These are phyloP conservation scores for Alisma plantagoaquatica DNA, from an alignment of 106 monocot genomes.

Conservation along the genomic window DNA sequence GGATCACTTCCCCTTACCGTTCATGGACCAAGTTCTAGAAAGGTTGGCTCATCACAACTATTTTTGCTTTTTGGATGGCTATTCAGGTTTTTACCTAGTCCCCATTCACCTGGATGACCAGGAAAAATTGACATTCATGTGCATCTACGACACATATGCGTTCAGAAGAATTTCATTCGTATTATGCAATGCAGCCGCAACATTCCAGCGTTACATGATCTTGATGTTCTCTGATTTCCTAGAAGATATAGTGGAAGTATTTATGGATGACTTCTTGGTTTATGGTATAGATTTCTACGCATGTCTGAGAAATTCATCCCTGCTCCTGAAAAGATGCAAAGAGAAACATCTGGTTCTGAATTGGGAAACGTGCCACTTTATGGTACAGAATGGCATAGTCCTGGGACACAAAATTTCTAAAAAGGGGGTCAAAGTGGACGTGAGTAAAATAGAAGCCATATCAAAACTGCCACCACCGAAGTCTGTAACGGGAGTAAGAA, in stretches of 20 bases:
- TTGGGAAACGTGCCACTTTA: not conserved
- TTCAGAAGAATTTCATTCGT: not conserved
- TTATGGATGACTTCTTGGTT: not conserved
- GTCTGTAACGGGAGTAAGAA: not conserved
- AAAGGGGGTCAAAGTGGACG: not conserved
- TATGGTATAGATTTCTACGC: not conserved
- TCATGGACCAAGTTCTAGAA: conserved; percentile 1
- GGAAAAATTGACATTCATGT: not conserved
- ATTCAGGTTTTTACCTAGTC: not conserved
- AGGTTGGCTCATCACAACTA: not conserved
- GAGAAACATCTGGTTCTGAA: not conserved
- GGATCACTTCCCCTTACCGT: conserved; percentile 3
- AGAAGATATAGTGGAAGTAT: not conserved
- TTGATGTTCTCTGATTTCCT: not conserved
- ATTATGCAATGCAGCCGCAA: conserved; percentile 1
- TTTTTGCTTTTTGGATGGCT: not conserved
- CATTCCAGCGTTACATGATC: not conserved
- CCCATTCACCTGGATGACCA: not conserved
- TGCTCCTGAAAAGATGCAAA: not conserved
- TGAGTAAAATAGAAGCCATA: not conserved
- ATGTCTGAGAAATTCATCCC: not conserved
- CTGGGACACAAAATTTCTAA: not conserved
- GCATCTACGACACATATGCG: not conserved
- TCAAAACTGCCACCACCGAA: not conserved
- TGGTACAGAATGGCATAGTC: not conserved